These are phyloP conservation scores for Ophiocordyceps camponoti-floridani DNA, from an alignment of 2,329 filamentous ascomycete genomes.

Conservation along the genomic window DNA sequence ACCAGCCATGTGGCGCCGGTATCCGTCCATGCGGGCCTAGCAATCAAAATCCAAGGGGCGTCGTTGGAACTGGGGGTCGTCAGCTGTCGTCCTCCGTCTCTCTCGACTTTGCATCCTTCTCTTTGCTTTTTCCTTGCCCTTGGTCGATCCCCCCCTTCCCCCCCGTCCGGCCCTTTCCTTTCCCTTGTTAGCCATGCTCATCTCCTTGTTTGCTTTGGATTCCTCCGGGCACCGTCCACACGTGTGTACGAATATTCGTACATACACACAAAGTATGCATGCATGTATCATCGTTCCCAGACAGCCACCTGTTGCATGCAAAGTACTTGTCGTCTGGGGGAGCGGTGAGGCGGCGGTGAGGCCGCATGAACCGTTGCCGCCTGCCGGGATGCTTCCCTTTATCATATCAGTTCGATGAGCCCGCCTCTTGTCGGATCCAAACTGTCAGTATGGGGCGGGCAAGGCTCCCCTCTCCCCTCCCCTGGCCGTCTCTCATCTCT, in stretches of 20 bases:
- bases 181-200: background rate
- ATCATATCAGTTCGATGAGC: too few species aligned
- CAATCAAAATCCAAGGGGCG: background rate
- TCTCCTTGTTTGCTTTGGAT: background rate
- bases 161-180: background rate
- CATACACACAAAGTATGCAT: background rate
- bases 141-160: background rate
- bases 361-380: conserved; percentile 2
- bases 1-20: background rate
- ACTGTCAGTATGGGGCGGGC: background rate
- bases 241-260: background rate
- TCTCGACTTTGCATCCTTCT: too few species aligned
- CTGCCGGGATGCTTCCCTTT: background rate
- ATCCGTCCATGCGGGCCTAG: background rate
- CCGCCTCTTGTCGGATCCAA: background rate
- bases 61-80: too few species aligned
- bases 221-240: background rate
- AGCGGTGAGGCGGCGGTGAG: conserved; percentile 3
- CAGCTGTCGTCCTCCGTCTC: too few species aligned
- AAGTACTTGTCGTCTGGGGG: background rate
- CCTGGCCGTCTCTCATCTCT: background rate
- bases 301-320: background rate
- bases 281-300: background rate
- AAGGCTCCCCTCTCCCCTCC: background rate
- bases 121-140: background rate